Evolutionary conservation across 768 basidiomycete species (phyloP), one percentile per base, ranked within the genome.

Genomic region (Hemileccinum rubropunctum): DNA sequence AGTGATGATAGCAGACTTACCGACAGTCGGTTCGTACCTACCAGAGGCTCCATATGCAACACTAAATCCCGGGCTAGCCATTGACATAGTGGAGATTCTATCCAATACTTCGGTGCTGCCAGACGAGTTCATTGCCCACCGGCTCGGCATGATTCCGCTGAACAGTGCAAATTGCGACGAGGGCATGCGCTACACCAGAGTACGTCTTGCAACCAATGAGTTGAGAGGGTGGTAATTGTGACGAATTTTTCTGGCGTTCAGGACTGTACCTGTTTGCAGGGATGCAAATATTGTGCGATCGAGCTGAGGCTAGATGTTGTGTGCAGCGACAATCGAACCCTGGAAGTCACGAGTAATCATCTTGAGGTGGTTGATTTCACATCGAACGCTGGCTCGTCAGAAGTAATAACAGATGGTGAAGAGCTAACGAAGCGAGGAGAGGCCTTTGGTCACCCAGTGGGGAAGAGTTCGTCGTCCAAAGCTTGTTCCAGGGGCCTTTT

Each of bases 71-170:
- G 30, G 42, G 18, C 23, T 61, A 98, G 97, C 95, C 32, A 98
- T 99, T 56, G 97, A 99, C 73, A 86, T 95, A 71, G 95, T 98
- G 11, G 89, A 93, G 69, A 88, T 98, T 56, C 81, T 87, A 51
- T 80, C 79, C 48, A 99, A 99, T 67, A 93, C 92, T 5, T 84
- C 91, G 2, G 95, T 97, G 4, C 73, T 99, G 18, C 91, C 95
- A 2, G 97, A 99, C 70, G 97, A 99, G 72, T 97, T 94, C 73
- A 88, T 99, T 53, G 91, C 94, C 0, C 97, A 99, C 69, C 83
- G 97, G 44, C 76, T 99, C 27, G 97, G 97, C 20, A 88, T 97
- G 82, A 78, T 99, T 26, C 97, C 97, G 8, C 75, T 99, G 20
- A 76, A 86, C 44, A 95, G 91, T 68, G 75, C 83, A 34, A 90